Evolutionary conservation across 2,329 filamentous ascomycete species (phyloP), one percentile per base, ranked within the genome.

Genomic region (Zalaria obscura): DNA sequence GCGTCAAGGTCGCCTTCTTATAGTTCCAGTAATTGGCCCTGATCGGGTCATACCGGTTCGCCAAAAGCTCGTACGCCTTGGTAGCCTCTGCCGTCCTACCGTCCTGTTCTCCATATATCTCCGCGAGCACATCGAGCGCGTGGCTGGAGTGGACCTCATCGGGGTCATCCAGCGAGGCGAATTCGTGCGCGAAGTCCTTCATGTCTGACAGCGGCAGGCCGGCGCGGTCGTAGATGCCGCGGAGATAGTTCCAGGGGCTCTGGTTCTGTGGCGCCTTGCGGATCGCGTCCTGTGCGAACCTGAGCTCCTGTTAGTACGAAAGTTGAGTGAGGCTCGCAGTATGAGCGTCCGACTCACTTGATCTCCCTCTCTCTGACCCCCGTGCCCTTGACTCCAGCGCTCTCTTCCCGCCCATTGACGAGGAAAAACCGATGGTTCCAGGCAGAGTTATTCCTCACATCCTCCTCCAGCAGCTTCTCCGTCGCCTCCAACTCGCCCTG

Each of bases 351-450:
- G 33, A 52, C 60, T 26, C 80, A 93, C 47, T 68, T 66, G 33
- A 93, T 61, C 65, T 98, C 91, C 29, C 81, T 69, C 47, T 87
- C 75, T 36, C 91, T 64, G 5, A 86, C 61, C 1, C 71, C 70
- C 26, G 69, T 64, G 48, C 49, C 65, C 54, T 44, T 61, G 45
- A 53, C 61, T 49, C 49, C 59, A 41, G 56, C 47, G 25, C 50
- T 60, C 48, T 48, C 59, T 29, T 58, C 57, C 7, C 68, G 72
- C 67, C 58, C 74, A 73, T 95, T 93, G 11, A 89, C 77, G n/a
- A 96, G 60, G 60, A 89, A 94, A 70, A 91, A 96, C 40, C 91
- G 80, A 67, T 98, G 89, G 50, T 89, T 93, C 91, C 91, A 98
- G 10, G 89, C 91, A 36, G 83, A 91, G 62, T 98, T 98, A 66